A percentile compares a stretch with the other conserved stretches of the same genome.
phyloP scores from a whole-genome alignment of 371 early-diverging fungal genomes.

The Lichtheimia ornata region DNA sequence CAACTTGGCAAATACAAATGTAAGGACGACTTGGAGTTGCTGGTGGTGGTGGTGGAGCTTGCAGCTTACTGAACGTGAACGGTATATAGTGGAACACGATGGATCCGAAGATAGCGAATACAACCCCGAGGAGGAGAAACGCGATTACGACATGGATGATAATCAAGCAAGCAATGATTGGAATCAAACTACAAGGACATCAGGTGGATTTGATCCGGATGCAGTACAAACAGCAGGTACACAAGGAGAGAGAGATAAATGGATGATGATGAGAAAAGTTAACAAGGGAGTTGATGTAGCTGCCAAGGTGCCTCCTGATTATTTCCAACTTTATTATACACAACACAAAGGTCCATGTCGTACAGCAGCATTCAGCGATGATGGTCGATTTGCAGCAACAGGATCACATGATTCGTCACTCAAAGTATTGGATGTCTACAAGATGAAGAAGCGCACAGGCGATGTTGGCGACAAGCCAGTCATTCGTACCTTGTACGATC shows the following conservation, averaged over 20 bases:
- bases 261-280: background rate
- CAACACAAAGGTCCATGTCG: slow-evolving; percentile 58
- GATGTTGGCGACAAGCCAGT: slow-evolving; percentile 77
- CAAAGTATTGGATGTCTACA: slow-evolving; percentile 85
- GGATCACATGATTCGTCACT: slow-evolving; percentile 89
- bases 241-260: background rate
- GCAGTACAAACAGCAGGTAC: slow-evolving; percentile 35
- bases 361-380: slow-evolving; percentile 49
- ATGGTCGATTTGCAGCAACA: slow-evolving; percentile 84
- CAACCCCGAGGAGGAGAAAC: slow-evolving; percentile 28
- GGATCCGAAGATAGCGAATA: slow-evolving; percentile 41
- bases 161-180: slow-evolving; percentile 14
- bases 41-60: background rate
- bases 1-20: slow-evolving; percentile 52
- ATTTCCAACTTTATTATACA: slow-evolving; percentile 54
- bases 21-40: slow-evolving; percentile 22
- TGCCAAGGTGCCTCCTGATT: slow-evolving; percentile 46
- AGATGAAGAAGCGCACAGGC: slow-evolving; percentile 67
- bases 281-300: slow-evolving; percentile 34
- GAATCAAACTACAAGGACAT: slow-evolving; percentile 4
- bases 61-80: background rate
- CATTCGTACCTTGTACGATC: slow-evolving; percentile 88
- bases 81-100: slow-evolving; percentile 33
- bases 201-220: slow-evolving; percentile 31
- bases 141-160: slow-evolving; percentile 20